Conservation (phyloP, 139 green algal genomes). For the Chlorokybus atmophyticus region DNA sequence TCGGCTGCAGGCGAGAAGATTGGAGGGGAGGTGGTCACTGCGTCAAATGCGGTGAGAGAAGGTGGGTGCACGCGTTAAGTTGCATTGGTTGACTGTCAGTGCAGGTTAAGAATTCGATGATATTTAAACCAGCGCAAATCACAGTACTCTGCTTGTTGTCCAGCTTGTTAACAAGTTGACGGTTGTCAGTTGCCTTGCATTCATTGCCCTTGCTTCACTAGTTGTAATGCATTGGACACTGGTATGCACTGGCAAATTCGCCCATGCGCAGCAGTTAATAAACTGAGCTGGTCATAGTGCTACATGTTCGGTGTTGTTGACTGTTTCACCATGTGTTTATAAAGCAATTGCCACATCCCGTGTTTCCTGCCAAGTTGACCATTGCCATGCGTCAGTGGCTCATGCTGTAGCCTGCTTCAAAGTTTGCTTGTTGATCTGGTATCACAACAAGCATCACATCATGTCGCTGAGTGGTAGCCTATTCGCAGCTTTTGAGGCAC, state of each 20-base stretch:
- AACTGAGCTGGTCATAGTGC: neutral
- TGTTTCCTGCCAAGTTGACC: neutral
- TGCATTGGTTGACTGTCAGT: slow-evolving; percentile 5
- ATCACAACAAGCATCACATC: neutral
- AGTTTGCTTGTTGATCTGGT: neutral
- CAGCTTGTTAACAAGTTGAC: neutral
- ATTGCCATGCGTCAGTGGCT: neutral
- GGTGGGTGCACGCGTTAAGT: slow-evolving; percentile 9
- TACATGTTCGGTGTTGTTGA: neutral
- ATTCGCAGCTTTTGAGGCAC: neutral
- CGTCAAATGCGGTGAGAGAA: slow-evolving; percentile 14
- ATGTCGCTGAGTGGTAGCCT: too few relatives aligned
- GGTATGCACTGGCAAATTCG: neutral
- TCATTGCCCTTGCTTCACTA: neutral
- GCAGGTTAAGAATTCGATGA: slow-evolving; percentile 11
- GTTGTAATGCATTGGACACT: neutral
- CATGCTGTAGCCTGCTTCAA: neutral
- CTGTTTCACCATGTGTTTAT: neutral
- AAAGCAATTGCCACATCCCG: neutral
- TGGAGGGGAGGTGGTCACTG: slow-evolving; percentile 7
- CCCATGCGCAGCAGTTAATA: neutral
- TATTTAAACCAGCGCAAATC: neutral
- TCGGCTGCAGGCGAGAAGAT: slow-evolving; percentile 12
- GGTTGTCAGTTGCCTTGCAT: neutral
- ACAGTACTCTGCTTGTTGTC: neutral